These are phyloP conservation scores for Neurospora crassa DNA, from an alignment of 2,329 filamentous ascomycete species.

Conservation along the genomic window DNA sequence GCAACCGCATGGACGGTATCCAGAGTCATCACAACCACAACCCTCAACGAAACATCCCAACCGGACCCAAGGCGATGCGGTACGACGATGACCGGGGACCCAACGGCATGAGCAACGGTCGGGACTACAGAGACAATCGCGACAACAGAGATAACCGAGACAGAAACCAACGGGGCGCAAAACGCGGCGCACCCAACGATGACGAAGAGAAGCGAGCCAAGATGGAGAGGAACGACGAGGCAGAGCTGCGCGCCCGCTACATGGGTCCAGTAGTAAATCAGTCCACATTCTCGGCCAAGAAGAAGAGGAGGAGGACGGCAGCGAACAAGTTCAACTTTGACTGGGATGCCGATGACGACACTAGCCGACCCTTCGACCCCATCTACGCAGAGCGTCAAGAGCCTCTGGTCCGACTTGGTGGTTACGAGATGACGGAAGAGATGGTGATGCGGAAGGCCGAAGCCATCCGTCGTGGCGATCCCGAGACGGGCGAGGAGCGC, in stretches of 20 bases:
- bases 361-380: constrained; percentile 71
- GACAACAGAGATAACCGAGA: constrained; percentile 13
- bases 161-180: constrained; percentile 33
- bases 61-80: constrained; percentile 62
- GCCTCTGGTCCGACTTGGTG: constrained; percentile 49
- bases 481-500: constrained; percentile 63
- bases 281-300: constrained; percentile 81
- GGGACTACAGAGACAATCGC: constrained; percentile 22
- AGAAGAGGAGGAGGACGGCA: constrained; percentile 85
- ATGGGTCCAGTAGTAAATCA: constrained; percentile 84
- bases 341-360: constrained; percentile 94
- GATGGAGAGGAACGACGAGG: constrained; percentile 56
- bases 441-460: constrained; percentile 50
- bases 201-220: constrained; percentile 27
- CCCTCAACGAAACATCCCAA: constrained; percentile 42
- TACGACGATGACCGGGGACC: constrained; percentile 22
- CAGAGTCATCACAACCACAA: constrained; percentile 14
- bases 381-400: constrained; percentile 62
- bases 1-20: constrained; percentile 19
- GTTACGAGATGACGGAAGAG: constrained; percentile 44
- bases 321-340: constrained; percentile 99
- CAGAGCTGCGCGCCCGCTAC: constrained; percentile 69
- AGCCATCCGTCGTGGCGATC: constrained; percentile 65
- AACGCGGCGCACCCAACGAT: constrained; percentile 35
- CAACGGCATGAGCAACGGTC: not conserved